phyloP scores from a whole-genome alignment of 306 rosid species.

The Rubus idaeus region DNA sequence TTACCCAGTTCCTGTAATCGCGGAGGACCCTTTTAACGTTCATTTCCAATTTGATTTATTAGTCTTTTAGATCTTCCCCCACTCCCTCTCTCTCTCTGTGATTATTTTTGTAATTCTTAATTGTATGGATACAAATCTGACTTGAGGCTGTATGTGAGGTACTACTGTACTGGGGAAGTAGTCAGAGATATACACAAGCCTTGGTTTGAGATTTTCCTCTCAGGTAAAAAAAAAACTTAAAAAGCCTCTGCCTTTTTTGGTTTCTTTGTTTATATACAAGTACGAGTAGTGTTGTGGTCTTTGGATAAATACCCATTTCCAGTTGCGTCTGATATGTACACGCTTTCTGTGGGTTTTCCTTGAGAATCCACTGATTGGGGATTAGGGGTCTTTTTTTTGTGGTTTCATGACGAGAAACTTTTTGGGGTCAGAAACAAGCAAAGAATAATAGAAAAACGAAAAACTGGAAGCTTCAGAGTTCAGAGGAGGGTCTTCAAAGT shows the following conservation, averaged over 20 bases:
- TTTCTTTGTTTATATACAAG: constrained; percentile 4
- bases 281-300: background rate
- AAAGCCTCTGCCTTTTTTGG: background rate
- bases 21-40: background rate
- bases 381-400: background rate
- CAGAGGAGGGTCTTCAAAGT: constrained; percentile 7
- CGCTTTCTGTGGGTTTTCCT: constrained; percentile 4
- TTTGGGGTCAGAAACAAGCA: constrained; percentile 10
- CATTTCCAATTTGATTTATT: background rate
- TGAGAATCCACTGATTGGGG: background rate
- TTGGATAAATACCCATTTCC: background rate
- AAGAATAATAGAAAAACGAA: background rate
- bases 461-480: background rate
- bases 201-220: background rate
- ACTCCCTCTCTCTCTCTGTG: background rate
- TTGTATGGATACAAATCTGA: background rate
- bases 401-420: background rate
- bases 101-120: background rate
- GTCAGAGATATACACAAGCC: background rate
- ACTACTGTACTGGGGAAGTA: background rate
- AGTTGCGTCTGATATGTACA: background rate
- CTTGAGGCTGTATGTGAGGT: constrained; percentile 7
- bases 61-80: background rate
- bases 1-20: constrained; percentile 7
- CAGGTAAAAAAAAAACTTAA: constrained; percentile 6